Evolutionary conservation across 495 filamentous ascomycete species (phyloP), one percentile per base, ranked within the genome.

Genomic region (Lasiosphaeria miniovina): DNA sequence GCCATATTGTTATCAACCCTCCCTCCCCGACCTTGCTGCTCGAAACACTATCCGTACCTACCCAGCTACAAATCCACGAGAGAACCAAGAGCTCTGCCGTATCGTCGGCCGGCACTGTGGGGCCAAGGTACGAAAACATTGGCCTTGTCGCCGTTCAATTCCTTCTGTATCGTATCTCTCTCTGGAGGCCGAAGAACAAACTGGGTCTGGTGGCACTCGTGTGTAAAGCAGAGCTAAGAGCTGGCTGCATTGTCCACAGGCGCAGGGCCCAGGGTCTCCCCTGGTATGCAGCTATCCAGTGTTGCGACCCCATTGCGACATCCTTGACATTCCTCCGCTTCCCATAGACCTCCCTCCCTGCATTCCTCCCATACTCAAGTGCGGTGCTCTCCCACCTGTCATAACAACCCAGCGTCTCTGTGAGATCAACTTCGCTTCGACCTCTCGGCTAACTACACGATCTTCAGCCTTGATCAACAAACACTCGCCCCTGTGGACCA

Each of bases 221-320:
- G 24, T 24, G 24, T 24, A 24, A 24, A 24, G 24, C 24, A 24
- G 24, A 24, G 24, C 24, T 58, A 58, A 33, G 24, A 50, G 32
- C 43, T 43, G 55, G 45, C 54, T 52, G 35, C 52, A 48, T 48
- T 58, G 48, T 66, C 61, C 65, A 65, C 62, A 70, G 71, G 69
- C 66, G 34, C 65, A 52, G 48, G 52, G 53, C 51, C 65, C 57
- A 61, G 62, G 68, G 64, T 51, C 62, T 62, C 54, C 70, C 65
- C 67, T 71, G 67, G 70, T 60, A 71, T 71, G 70, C 70, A 69
- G 62, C 51, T 68, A 66, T 61, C 68, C 63, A 61, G 65, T 61
- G 60, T 67, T 58, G 59, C 58, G 60, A 58, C 57, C 54, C 54
- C 53, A 41, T 55, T 55, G 48, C 38, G 58, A 49, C 59, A 53